These are phyloP conservation scores for Salix caprea DNA, from an alignment of 345 rosid genomes.

Conservation along the genomic window DNA sequence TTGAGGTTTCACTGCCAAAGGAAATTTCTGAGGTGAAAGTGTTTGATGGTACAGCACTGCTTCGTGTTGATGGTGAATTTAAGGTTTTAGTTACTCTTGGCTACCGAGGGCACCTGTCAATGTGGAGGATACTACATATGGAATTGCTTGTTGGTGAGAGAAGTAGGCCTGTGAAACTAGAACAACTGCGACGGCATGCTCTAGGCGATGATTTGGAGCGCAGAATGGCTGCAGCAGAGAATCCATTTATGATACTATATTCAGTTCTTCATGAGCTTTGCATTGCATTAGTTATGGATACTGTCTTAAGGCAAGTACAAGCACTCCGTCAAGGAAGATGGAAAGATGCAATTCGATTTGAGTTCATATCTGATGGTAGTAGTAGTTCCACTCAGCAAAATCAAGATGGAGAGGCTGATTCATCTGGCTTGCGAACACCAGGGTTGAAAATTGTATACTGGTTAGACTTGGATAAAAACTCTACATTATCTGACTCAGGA, in stretches of 20 bases:
- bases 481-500: constrained; percentile 41
- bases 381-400: constrained; percentile 45
- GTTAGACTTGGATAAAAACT: constrained; percentile 69
- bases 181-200: constrained; percentile 61
- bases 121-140: constrained; percentile 98
- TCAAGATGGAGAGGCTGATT: constrained; percentile 87
- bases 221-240: constrained; percentile 83
- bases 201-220: constrained; percentile 98
- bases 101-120: constrained; percentile 80
- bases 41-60: constrained; percentile 72
- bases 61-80: constrained; percentile 81
- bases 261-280: constrained; percentile 89
- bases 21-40: constrained; percentile 85
- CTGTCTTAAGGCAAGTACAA: constrained; percentile 90
- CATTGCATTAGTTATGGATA: constrained; percentile 86
- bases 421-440: constrained; percentile 67
- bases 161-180: constrained; percentile 70
- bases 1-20: constrained; percentile 76
- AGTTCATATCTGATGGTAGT: constrained; percentile 65
- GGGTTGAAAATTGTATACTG: constrained; percentile 84
- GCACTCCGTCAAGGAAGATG: constrained; percentile 85
- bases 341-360: constrained; percentile 92
- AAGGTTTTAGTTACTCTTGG: constrained; percentile 96
- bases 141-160: constrained; percentile 97
- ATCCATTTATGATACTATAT: constrained; percentile 71